Conservation (phyloP, 805 yeast species). For the Metschnikowia borealis region DNA sequence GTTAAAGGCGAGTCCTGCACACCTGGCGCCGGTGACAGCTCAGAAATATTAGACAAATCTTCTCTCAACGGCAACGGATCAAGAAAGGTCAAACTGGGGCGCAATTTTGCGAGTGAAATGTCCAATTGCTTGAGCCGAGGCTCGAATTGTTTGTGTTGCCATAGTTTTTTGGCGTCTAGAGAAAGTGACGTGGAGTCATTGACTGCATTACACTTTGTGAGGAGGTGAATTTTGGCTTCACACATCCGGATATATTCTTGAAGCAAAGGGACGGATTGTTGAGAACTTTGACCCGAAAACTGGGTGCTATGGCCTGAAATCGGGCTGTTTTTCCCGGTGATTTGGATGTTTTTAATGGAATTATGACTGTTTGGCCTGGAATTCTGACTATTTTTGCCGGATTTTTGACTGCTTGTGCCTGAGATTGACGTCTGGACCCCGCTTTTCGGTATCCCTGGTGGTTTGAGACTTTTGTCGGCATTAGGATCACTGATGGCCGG, state of each 20-base stretch:
- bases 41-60: conserved; percentile 11
- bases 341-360: too few species aligned
- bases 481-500: too few species aligned
- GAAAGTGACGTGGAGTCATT: conserved; percentile 38
- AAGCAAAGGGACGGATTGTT: conserved; percentile 9
- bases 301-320: conserved; percentile 5
- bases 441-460: too few species aligned
- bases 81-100: conserved; percentile 15
- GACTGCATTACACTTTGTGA: conserved; percentile 27
- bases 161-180: conserved; percentile 31
- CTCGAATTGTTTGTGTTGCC: conserved; percentile 21
- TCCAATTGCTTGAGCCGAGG: conserved; percentile 24
- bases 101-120: conserved; percentile 6
- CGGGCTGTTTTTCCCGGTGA: neutral
- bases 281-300: neutral
- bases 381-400: too few species aligned
- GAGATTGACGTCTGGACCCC: too few species aligned
- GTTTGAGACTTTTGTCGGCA: too few species aligned
- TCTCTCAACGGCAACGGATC: conserved; percentile 9
- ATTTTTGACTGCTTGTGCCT: too few species aligned
- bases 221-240: conserved; percentile 25
- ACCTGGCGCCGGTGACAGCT: conserved; percentile 1
- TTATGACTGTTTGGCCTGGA: too few species aligned
- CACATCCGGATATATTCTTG: conserved; percentile 23
- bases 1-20: neutral